phyloP scores from a whole-genome alignment of 768 basidiomycete species.

The Lactarius sp. region DNA sequence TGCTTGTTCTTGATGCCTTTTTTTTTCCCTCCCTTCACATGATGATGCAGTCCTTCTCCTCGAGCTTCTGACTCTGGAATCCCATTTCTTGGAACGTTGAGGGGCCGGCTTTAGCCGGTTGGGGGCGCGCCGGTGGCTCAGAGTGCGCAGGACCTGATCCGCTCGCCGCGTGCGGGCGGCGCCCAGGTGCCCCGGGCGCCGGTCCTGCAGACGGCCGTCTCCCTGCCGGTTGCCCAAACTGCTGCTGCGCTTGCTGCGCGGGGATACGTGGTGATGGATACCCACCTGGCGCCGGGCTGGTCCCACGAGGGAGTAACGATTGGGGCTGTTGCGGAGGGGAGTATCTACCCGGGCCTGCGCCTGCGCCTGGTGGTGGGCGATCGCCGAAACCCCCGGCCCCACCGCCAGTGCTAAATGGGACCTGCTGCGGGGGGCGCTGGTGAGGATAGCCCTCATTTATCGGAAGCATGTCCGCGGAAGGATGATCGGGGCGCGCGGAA shows the following conservation, averaged over 20 bases:
- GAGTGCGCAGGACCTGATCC: neutral
- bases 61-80: conserved; percentile 67
- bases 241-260: neutral
- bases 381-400: neutral
- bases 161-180: conserved; percentile 5
- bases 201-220: neutral
- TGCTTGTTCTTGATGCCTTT: neutral
- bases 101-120: conserved; percentile 42
- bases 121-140: conserved; percentile 20
- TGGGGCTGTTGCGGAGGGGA: neutral
- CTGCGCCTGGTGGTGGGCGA: neutral
- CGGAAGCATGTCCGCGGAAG: conserved; percentile 2
- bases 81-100: conserved; percentile 95
- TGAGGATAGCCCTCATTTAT: conserved; percentile 5
- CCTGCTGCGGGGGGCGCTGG: conserved; percentile 20
- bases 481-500: neutral
- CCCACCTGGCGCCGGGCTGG: neutral
- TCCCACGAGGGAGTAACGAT: neutral
- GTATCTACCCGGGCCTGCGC: neutral
- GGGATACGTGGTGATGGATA: conserved; percentile 12
- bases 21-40: conserved; percentile 48
- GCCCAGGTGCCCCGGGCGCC: neutral
- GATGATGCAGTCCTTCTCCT: conserved; percentile 80
- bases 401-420: neutral
- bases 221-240: neutral